Conservation (phyloP, 73 alveolate species). For the Paramecium caudatum region DNA sequence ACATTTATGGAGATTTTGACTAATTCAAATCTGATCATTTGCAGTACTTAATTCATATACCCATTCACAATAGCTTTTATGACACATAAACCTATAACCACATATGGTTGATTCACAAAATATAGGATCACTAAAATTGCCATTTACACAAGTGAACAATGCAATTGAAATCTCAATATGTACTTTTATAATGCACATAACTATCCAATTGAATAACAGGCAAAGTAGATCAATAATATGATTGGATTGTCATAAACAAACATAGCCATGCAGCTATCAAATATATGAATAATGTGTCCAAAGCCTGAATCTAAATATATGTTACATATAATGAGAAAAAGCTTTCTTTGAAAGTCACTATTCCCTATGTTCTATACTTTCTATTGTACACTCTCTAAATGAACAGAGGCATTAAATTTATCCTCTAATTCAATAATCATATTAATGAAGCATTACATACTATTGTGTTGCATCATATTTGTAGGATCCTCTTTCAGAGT, state of each 20-base stretch:
- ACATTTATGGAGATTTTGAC: not conserved
- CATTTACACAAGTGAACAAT: not conserved
- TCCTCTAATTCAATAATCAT: conserved; percentile 25
- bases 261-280: conserved; percentile 28
- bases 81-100: not conserved
- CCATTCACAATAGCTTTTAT: not conserved
- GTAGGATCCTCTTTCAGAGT: conserved; percentile 31
- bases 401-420: conserved; percentile 1
- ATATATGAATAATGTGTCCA: conserved; percentile 1
- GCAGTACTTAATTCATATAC: not conserved
- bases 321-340: not conserved
- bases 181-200: not conserved
- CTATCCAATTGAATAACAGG: not conserved
- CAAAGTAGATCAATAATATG: conserved; percentile 3
- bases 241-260: conserved; percentile 39
- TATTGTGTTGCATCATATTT: not conserved
- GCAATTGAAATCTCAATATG: not conserved
- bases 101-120: not conserved
- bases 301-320: not conserved
- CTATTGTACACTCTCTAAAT: not conserved
- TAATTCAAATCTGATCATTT: not conserved
- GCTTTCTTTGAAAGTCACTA: not conserved
- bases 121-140: not conserved
- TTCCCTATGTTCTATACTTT: not conserved
- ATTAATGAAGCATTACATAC: not conserved